Base-by-base conservation (phyloP, 75 land plant species). In the Selaginella tamariscina region DNA sequence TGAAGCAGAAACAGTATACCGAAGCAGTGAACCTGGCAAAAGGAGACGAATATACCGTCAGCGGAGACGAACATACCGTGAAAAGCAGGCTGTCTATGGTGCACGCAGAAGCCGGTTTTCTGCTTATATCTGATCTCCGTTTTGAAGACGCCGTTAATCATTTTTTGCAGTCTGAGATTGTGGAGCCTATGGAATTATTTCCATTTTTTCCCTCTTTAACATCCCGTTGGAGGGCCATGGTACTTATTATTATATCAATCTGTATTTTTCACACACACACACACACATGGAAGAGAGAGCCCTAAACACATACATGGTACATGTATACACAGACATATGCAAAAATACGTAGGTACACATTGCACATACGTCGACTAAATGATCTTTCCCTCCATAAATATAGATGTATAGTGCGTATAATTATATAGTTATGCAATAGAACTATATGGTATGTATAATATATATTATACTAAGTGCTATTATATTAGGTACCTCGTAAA, bases 21-120 rank as follows among this genome's bases (percentile, higher is more conserved):
- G 91, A 87, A 70, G 92, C 98, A 29, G 69, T 94, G 26, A 71
- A 68, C 64, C 78, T 94, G 60, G 83, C 82, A 44, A n/a, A n/a
- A n/a, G n/a, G n/a, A n/a, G 85, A 86, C 65, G 98, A 89, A 68
- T 78, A 76, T 23, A 83, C 82, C 23, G 33, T 62, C 55, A 70
- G 73, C 31, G 64, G 65, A 31, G 88, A 78, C 32, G 88, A 81
- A 39, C 83, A 79, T 30, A 63, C 72, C 63, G 65, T 86, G 11
- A 87, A 79, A 54, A 84, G 84, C 27, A 78, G 78, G 77, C 82
- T 90, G 0, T 82, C 86, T 13, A 80, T 82, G 73, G 87, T 94
- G 24, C 98, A 94, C 75, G 96, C 96, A 65, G 98, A 94, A 71
- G 79, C 89, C 62, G 98, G 98, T 0, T 94, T 90, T 74, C 82